A percentile compares a stretch with the other conserved stretches of the same genome.
Conservation (phyloP, 2,329 filamentous ascomycete genomes). For the Xylaria arbuscula region DNA sequence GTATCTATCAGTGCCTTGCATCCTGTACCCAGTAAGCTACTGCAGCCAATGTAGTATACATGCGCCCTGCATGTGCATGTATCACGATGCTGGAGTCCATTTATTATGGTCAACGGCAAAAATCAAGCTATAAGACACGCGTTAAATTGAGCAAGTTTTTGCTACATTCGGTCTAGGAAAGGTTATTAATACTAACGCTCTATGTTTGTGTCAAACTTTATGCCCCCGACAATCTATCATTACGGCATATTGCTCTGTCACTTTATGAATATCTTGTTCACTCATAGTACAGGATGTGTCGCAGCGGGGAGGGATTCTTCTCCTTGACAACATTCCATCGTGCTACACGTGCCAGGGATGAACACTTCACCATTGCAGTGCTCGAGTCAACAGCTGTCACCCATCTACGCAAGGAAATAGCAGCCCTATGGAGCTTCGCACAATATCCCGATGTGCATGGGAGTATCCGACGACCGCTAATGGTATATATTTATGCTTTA, state of each 20-base stretch:
- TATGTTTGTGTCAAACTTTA: too few relatives aligned
- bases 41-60: conserved; percentile 3
- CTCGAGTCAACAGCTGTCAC: too few relatives aligned
- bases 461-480: not conserved
- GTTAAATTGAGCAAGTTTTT: conserved; percentile 4
- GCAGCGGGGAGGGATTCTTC: too few relatives aligned
- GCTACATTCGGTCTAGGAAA: not conserved
- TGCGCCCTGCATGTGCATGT: conserved; percentile 15
- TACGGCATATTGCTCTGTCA: conserved; percentile 18
- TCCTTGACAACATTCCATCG: too few relatives aligned
- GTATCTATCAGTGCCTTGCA: not conserved
- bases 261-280: too few relatives aligned
- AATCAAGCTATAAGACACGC: conserved; percentile 1
- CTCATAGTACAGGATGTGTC: too few relatives aligned
- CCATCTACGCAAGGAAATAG: too few relatives aligned
- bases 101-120: conserved; percentile 13
- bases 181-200: not conserved
- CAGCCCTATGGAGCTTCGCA: too few relatives aligned
- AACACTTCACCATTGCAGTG: too few relatives aligned
- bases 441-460: conserved; percentile 19
- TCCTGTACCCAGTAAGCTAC: not conserved
- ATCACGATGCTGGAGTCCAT: not conserved
- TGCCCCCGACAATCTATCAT: not conserved
- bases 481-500: too few relatives aligned
- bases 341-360: too few relatives aligned